These are phyloP conservation scores for Rhizodiscina lignyota DNA, from an alignment of 495 filamentous ascomycete species.

Conservation along the genomic window DNA sequence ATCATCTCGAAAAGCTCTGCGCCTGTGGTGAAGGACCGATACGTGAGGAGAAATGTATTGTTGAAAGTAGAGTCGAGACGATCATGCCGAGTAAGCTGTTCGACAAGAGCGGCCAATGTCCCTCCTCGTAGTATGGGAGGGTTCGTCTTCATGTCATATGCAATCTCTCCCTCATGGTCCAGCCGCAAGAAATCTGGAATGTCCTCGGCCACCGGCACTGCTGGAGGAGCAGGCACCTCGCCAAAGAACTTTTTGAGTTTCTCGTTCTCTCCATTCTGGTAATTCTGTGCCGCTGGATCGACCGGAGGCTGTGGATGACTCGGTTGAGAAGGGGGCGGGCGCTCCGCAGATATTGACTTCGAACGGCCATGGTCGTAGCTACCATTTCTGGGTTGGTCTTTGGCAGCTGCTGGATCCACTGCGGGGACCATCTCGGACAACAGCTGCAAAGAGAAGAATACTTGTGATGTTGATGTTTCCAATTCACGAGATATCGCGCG, in stretches of 20 bases:
- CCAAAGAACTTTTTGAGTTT: slow-evolving; percentile 85
- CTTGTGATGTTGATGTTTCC: slow-evolving; percentile 71
- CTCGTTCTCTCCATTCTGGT: slow-evolving; percentile 47
- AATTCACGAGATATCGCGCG: slow-evolving; percentile 58
- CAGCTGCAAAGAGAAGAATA: slow-evolving; percentile 73
- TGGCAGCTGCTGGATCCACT: slow-evolving; percentile 19
- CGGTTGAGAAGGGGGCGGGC: too few species aligned
- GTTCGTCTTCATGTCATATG: slow-evolving; percentile 65
- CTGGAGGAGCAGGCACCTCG: slow-evolving; percentile 46
- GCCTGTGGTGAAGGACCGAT: slow-evolving; percentile 84
- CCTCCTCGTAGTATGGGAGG: slow-evolving; percentile 69
- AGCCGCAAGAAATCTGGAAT: slow-evolving; percentile 70
- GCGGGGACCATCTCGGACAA: slow-evolving; percentile 62
- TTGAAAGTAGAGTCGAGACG: slow-evolving; percentile 91
- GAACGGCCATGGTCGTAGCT: too few species aligned
- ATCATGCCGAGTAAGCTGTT: slow-evolving; percentile 90
- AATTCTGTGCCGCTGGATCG: slow-evolving; percentile 37
- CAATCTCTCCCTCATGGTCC: slow-evolving; percentile 78
- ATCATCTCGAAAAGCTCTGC: slow-evolving; percentile 84
- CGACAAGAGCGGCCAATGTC: slow-evolving; percentile 77
- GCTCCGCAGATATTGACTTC: slow-evolving; percentile 2
- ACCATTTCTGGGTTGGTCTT: slow-evolving; percentile 1
- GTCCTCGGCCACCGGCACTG: slow-evolving; percentile 42
- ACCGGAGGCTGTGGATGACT: slow-evolving; percentile 24
- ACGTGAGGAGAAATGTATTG: slow-evolving; percentile 93